Evolutionary conservation across 2,329 filamentous ascomycete genomes (phyloP).

Genomic region (Elsinoe batatas): DNA sequence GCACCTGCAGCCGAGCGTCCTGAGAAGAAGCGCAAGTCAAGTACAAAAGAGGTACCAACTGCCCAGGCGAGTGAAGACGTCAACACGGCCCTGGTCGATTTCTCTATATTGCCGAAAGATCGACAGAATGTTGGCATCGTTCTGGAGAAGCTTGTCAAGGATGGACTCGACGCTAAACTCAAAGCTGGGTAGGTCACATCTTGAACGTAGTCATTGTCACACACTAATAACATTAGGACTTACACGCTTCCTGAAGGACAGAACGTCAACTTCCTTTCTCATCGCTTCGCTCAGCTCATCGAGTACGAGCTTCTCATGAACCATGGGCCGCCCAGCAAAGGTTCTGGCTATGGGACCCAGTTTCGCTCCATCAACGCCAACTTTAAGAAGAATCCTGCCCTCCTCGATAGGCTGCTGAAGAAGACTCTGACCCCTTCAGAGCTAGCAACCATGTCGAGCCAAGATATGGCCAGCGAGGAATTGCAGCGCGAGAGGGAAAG

Average conservation of each 20-base stretch:
- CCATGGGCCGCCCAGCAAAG: constrained; percentile 43
- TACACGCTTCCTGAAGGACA: constrained; percentile 55
- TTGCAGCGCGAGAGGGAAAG: constrained; percentile 67
- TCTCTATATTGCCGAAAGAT: constrained; percentile 49
- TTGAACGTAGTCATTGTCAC: not conserved
- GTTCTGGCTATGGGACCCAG: constrained; percentile 47
- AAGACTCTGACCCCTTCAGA: constrained; percentile 61
- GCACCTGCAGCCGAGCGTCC: constrained; percentile 18
- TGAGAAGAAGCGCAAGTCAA: constrained; percentile 30
- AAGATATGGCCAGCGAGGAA: constrained; percentile 88
- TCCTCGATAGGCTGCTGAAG: constrained; percentile 66
- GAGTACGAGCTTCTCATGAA: constrained; percentile 58
- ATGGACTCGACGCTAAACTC: constrained; percentile 55
- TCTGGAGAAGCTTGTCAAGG: constrained; percentile 58
- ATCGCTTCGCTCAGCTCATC: constrained; percentile 65
- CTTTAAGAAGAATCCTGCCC: constrained; percentile 74
- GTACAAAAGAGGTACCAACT: constrained; percentile 17
- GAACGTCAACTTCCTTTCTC: constrained; percentile 54
- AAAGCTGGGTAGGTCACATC: constrained; percentile 44
- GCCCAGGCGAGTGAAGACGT: constrained; percentile 18
- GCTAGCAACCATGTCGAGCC: constrained; percentile 76
- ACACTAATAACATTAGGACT: constrained; percentile 20
- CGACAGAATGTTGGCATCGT: constrained; percentile 62
- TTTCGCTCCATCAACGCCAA: constrained; percentile 74
- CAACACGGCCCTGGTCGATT: constrained; percentile 26